Evolutionary conservation across 2,329 filamentous ascomycete genomes (phyloP), one percentile per base, ranked within the genome.

Genomic region (Fusarium sp.): DNA sequence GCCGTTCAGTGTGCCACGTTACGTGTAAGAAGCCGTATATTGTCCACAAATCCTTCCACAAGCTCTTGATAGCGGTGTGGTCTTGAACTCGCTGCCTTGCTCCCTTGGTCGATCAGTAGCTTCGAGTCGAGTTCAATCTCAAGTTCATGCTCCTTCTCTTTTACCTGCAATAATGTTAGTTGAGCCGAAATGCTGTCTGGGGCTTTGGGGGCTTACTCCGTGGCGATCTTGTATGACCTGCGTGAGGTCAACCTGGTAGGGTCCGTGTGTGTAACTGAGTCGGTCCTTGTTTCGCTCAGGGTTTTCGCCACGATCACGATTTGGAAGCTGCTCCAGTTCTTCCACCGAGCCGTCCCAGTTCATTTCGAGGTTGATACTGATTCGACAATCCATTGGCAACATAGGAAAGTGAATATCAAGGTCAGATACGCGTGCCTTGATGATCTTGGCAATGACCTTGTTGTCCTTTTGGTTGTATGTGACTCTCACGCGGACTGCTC

Each of bases 311-410:
- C 56, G 51, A 42, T 55, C 56, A 31, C 75, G 83, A 60, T 78
- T 81, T 54, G 78, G 78, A 58, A 83, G 64, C 31, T 81, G 79
- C 75, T 89, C 86, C 20, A 91, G 81, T 67, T 90, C 88, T 44
- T 89, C 85, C 7, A 90, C 86, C 1, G 93, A 78, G 4, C 95
- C 94, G 7, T 94, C 88, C 85, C 92, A 97, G 61, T 92, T 89
- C 89, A 97, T 95, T 89, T 99, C 97, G 5, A 99, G 88, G 80
- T 98, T 98, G 79, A 99, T 91, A 78, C 94, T 97, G 75, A 99
- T 92, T 17, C 96, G 93, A 83, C 95, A 98, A 83, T 99, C 96
- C 79, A 98, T 93, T 7, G 90, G 90, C 14, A 89, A 89, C 56
- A 86, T 85, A 1, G 96, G 96, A 76, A 94, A 93, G 82, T 93